phyloP scores from a whole-genome alignment of 2,329 filamentous ascomycete species.

The Dothideomycetes sp. region DNA sequence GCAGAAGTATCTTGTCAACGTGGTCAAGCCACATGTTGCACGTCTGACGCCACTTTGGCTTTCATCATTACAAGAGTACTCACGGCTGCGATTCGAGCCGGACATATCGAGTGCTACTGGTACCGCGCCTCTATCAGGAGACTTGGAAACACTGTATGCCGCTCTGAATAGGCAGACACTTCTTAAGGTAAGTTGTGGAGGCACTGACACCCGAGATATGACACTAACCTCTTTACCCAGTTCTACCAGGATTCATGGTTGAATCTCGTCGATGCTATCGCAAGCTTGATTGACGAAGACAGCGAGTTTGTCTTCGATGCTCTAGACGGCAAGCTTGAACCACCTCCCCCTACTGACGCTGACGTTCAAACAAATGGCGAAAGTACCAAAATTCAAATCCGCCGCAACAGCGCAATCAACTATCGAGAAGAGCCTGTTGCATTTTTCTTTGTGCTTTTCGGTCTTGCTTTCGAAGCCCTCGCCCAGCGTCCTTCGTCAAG shows the following conservation, averaged over 20 bases:
- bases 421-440: constrained; percentile 96
- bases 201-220: not conserved
- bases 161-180: constrained; percentile 89
- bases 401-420: constrained; percentile 60
- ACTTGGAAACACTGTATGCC: constrained; percentile 87
- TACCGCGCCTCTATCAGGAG: constrained; percentile 58
- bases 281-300: constrained; percentile 92
- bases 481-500: constrained; percentile 62
- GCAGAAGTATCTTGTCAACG: constrained; percentile 77
- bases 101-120: constrained; percentile 89
- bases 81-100: constrained; percentile 84
- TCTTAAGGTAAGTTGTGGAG: constrained; percentile 44
- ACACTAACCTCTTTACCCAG: constrained; percentile 19
- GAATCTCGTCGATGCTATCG: constrained; percentile 92
- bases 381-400: constrained; percentile 1
- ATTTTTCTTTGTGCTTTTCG: constrained; percentile 97
- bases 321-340: constrained; percentile 64
- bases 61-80: constrained; percentile 85
- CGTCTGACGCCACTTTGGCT: constrained; percentile 89
- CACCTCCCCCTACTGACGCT: constrained; percentile 16
- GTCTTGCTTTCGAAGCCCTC: constrained; percentile 89
- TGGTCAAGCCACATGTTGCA: constrained; percentile 81
- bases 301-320: constrained; percentile 97
- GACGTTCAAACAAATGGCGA: constrained; percentile 5
- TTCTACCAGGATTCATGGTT: constrained; percentile 98